Conservation (phyloP, 2,329 filamentous ascomycete genomes). For the Talaromyces pinophilus region DNA sequence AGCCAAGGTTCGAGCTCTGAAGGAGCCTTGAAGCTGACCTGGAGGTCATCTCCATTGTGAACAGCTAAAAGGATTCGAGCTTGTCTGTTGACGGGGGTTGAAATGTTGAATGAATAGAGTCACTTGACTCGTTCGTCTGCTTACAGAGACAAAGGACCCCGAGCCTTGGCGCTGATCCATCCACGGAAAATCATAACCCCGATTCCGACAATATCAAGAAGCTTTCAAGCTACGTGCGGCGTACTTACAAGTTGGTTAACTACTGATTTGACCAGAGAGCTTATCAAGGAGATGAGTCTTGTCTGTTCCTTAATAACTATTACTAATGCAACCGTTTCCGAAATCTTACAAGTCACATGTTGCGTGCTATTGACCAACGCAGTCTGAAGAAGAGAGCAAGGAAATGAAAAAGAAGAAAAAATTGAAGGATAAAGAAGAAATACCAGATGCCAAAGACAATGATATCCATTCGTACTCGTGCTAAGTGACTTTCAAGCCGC, state of each 20-base stretch:
- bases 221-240: background rate
- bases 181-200: slow-evolving; percentile 9
- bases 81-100: background rate
- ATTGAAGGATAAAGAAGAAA: slow-evolving; percentile 10
- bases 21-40: slow-evolving; percentile 40
- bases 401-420: slow-evolving; percentile 23
- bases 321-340: slow-evolving; percentile 23
- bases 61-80: slow-evolving; percentile 6
- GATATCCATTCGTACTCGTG: slow-evolving; percentile 4
- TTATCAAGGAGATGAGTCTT: slow-evolving; percentile 15
- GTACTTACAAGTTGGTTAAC: background rate
- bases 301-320: slow-evolving; percentile 17
- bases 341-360: slow-evolving; percentile 25
- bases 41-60: slow-evolving; percentile 42
- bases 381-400: slow-evolving; percentile 11
- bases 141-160: slow-evolving; percentile 5
- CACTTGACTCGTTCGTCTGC: background rate
- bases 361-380: slow-evolving; percentile 12
- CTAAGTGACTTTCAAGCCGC: slow-evolving; percentile 8
- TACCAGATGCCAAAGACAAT: slow-evolving; percentile 13
- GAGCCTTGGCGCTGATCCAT: slow-evolving; percentile 14
- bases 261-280: background rate
- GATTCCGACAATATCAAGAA: background rate
- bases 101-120: background rate
- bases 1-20: slow-evolving; percentile 28